Base-by-base conservation (phyloP, 1,284 basidiomycete species). In the Exobasidium rhododendri region DNA sequence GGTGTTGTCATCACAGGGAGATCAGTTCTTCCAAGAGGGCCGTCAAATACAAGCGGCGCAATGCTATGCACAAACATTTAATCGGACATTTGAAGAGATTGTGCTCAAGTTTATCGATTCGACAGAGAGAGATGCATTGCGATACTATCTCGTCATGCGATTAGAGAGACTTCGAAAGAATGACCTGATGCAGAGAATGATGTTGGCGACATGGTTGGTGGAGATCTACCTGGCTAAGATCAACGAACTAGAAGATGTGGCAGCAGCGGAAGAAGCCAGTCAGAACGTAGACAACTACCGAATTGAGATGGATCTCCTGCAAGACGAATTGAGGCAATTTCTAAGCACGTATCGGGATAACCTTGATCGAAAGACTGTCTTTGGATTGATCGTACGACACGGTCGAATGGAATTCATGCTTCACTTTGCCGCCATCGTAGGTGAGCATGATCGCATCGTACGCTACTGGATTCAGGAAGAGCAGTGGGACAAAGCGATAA, bases 191-290 rank as follows among this genome's bases (percentile, higher is more conserved):
- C 93, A 97, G 80, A 85, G 96, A 32, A 93, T 94, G 88, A 94
- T 98, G 89, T 83, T 99, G 6, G 93, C 96, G 1, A 97, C 94
- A 0, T 99, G 96, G 96, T 87, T 98, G 5, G 88, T 96, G 30
- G 96, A 99, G 80, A 93, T 98, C 69, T 97, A 94, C 78, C 86
- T 99, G 24, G 90, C 89, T 81, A 97, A 96, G 82, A 92, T 92
- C 80, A 94, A 97, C 75, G 91, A 94, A 68, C 83, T 97, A 53
- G 96, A 99, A 77, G 96, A 98, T 75, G 82, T 91, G 1, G 67
- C 69, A 5, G 81, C 71, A n/a, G 82, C 93, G 0, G 91, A 93
- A 80, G 88, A 88, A 0, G 86, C 89, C 2, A 88, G 88, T 2
- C 87, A 89, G 56, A 91, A 96, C 68, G 88, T 90, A 4, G 89